Evolutionary conservation across 164 flowering plant species (phyloP), one percentile per base, ranked within the genome.

Genomic region (Tetracentron sinense): DNA sequence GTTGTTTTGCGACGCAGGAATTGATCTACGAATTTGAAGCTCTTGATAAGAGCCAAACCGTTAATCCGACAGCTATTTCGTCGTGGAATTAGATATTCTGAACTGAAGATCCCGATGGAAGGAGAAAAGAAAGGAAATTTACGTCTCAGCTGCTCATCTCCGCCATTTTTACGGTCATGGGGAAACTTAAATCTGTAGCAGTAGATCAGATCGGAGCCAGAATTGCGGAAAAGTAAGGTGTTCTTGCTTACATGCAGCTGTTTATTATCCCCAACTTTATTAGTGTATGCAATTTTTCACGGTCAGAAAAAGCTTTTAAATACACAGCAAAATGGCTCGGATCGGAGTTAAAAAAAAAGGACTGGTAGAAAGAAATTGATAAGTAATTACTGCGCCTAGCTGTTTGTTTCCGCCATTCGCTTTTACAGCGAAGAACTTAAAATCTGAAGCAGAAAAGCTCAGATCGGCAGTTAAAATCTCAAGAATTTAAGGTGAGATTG

Each of bases 401-500:
- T 26, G n/a, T 51, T 26, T 12, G 28, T 52, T 23, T 52, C 28
- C 29, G 55, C 29, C 29, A 22, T 52, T 6, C 19, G 16, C 19
- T 52, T 14, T 23, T 52, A 3, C 5, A 14, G n/a, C n/a, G 19
- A 26, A 15, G 4, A 25, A 26, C n/a, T 27, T 26, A 15, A 53
- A 23, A 2, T 53, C 30, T 8, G 14, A n/a, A 1, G 16, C 19
- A 26, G 12, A 16, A 23, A 22, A 27, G 42, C 54, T 46, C 46
- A 56, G 54, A 55, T 53, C 51, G 49, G 44, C 33, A 53, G 50
- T 27, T 53, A 51, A 22, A 33, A 49, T 10, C 14, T 15, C 21
- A 26, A 19, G 29, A 28, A 54, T 21, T 54, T 42, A 49, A 66
- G 51, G 57, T 44, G n/a, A 4, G 17, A 21, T 65, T 48, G 30